Percentiles rank a stretch among this genome's conserved stretches.
phyloP scores from a whole-genome alignment of 805 yeast genomes.

The Saturnispora galanensis region DNA sequence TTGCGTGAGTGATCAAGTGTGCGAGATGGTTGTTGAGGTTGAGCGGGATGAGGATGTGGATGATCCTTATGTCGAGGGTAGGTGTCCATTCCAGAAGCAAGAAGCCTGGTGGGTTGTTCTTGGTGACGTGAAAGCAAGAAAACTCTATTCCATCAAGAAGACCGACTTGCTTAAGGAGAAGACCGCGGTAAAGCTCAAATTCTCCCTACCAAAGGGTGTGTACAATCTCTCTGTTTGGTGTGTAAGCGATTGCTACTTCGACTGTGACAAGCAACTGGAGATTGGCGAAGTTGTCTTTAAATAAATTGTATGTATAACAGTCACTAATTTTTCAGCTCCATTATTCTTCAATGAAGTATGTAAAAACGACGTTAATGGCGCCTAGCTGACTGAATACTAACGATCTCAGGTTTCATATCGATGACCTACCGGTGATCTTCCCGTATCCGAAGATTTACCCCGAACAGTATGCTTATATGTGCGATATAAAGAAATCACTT shows the following conservation, averaged over 20 bases:
- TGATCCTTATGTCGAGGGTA: slow-evolving; percentile 48
- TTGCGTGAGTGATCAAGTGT: slow-evolving; percentile 36
- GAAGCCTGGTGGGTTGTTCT: slow-evolving; percentile 86
- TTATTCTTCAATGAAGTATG: slow-evolving; percentile 13
- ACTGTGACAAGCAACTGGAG: slow-evolving; percentile 78
- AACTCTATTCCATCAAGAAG: slow-evolving; percentile 66
- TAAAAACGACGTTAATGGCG: not conserved
- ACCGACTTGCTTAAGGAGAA: slow-evolving; percentile 41
- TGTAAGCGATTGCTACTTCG: slow-evolving; percentile 85
- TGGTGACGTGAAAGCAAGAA: slow-evolving; percentile 53
- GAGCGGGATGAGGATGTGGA: slow-evolving; percentile 71
- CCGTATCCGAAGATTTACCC: slow-evolving; percentile 97
- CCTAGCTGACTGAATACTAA: slow-evolving; percentile 9
- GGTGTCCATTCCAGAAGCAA: slow-evolving; percentile 47
- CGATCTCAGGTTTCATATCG: slow-evolving; percentile 65
- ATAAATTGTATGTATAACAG: not conserved
- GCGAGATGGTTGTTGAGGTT: slow-evolving; percentile 37
- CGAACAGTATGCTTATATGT: slow-evolving; percentile 97
- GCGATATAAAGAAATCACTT: slow-evolving; percentile 83
- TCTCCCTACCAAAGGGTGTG: slow-evolving; percentile 53
- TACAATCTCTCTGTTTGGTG: slow-evolving; percentile 69
- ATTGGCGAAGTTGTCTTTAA: slow-evolving; percentile 3
- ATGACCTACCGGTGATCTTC: slow-evolving; percentile 89
- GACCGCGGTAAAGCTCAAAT: slow-evolving; percentile 43
- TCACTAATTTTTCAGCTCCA: not conserved